Evolutionary conservation across 495 filamentous ascomycete species (phyloP).

Genomic region (Aspergillus homomorphus): DNA sequence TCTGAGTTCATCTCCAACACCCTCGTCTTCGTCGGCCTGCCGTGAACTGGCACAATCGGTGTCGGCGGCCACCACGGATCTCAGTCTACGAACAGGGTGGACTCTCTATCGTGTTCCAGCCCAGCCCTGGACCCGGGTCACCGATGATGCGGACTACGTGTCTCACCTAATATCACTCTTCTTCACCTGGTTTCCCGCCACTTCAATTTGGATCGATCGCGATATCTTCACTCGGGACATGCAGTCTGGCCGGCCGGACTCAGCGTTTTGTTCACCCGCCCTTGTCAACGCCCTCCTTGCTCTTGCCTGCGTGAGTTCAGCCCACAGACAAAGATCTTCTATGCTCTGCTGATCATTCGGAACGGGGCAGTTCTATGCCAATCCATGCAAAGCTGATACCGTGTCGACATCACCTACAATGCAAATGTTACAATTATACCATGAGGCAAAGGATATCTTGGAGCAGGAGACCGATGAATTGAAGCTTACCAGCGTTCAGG

Average conservation of each 20-base stretch:
- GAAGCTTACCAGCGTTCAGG: conserved; percentile 4
- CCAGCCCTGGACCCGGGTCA: not conserved
- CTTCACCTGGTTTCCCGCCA: not conserved
- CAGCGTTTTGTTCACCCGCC: not conserved
- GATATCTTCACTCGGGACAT: not conserved
- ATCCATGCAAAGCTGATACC: not conserved
- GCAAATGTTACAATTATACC: not conserved
- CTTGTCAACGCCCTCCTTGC: not conserved
- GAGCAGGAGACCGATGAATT: not conserved
- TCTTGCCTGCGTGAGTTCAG: not conserved
- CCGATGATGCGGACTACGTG: not conserved
- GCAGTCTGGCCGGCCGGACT: not conserved
- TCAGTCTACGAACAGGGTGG: not conserved
- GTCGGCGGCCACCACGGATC: not conserved
- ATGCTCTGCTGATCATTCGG: not conserved
- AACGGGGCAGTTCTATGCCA: not conserved
- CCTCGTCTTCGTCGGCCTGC: not conserved
- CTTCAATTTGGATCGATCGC: not conserved
- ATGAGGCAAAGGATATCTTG: conserved; percentile 1
- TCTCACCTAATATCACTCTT: not conserved
- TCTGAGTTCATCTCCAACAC: no score
- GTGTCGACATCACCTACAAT: not conserved
- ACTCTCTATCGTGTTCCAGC: not conserved
- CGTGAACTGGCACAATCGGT: no score
- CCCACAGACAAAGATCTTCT: not conserved